phyloP scores from a whole-genome alignment of 805 yeast species.

The Cephaloascus albidus region DNA sequence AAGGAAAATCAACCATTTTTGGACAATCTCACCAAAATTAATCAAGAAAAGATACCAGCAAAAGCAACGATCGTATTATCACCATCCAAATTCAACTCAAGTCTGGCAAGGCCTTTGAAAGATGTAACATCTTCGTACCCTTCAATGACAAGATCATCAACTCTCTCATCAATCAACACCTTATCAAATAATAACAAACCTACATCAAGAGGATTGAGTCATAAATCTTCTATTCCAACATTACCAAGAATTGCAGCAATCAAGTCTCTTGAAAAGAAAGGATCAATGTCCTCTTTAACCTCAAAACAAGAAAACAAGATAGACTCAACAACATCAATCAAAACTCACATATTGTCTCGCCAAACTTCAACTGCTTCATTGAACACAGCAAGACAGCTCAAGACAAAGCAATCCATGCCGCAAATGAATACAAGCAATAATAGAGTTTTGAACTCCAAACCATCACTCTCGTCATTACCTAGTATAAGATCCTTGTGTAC shows the following conservation, averaged over 20 bases:
- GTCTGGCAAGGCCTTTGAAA: neutral
- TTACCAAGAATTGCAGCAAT: neutral
- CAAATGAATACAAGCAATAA: neutral
- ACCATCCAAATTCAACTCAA: neutral
- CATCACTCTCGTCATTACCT: neutral
- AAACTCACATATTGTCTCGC: neutral
- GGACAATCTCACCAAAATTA: neutral
- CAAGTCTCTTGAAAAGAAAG: neutral
- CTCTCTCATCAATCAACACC: neutral
- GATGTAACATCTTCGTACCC: neutral
- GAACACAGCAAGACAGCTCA: neutral
- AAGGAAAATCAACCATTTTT: neutral
- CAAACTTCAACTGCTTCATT: neutral
- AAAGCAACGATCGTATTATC: neutral
- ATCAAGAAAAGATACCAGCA: neutral
- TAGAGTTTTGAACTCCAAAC: neutral
- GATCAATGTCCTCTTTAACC: neutral
- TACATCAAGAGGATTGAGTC: neutral
- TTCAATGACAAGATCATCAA: neutral
- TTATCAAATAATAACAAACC: neutral
- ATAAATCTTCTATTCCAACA: conserved; percentile 1
- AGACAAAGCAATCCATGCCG: neutral
- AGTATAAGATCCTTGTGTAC: neutral
- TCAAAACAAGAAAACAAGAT: too few species aligned
- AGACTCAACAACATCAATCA: too few species aligned